Evolutionary conservation across 495 filamentous ascomycete species (phyloP).

Genomic region (Lophiostoma macrostomum): DNA sequence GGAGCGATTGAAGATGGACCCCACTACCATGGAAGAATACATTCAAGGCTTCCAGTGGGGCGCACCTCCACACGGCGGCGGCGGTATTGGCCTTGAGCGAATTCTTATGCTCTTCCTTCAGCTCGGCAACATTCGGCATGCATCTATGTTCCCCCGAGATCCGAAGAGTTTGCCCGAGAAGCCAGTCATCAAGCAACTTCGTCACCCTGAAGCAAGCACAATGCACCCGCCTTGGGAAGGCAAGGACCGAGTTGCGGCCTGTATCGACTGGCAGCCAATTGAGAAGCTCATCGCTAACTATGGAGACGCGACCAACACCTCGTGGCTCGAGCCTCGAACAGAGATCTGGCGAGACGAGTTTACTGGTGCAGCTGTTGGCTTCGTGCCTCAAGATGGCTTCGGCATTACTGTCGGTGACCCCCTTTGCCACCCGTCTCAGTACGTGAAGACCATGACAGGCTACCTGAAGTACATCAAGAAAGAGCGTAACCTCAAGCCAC

Average conservation of each 20-base stretch:
- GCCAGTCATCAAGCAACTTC: constrained; percentile 51
- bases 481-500: constrained; percentile 66
- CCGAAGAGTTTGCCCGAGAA: constrained; percentile 72
- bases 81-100: constrained; percentile 86
- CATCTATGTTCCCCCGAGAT: constrained; percentile 79
- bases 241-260: constrained; percentile 44
- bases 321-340: constrained; percentile 80
- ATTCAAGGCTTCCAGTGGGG: constrained; percentile 84
- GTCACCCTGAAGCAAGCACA: constrained; percentile 77
- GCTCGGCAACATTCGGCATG: constrained; percentile 84
- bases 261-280: constrained; percentile 62
- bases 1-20: constrained; percentile 70
- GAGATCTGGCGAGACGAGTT: constrained; percentile 73
- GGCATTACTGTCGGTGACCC: constrained; percentile 80
- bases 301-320: constrained; percentile 82
- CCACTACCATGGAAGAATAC: constrained; percentile 78
- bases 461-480: constrained; percentile 73
- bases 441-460: constrained; percentile 62
- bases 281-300: constrained; percentile 86
- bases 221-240: constrained; percentile 60
- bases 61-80: constrained; percentile 84
- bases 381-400: constrained; percentile 67
- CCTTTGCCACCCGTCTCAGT: constrained; percentile 70
- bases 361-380: constrained; percentile 78
- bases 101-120: constrained; percentile 79